phyloP scores from a whole-genome alignment of 768 basidiomycete species.

The Agaricus sinodeliciosus region DNA sequence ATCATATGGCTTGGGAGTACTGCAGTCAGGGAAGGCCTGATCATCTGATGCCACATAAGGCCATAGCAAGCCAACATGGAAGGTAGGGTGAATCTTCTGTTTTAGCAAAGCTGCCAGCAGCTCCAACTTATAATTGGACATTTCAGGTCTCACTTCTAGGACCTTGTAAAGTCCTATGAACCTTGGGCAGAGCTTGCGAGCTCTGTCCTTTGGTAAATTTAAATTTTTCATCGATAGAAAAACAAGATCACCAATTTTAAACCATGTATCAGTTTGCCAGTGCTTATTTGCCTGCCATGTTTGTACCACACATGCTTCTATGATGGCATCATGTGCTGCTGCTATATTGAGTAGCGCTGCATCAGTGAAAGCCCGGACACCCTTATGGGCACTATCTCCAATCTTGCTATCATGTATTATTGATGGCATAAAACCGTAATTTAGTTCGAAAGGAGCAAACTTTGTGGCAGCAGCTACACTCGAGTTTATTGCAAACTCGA shows the following conservation, averaged over 20 bases:
- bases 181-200: constrained; percentile 27
- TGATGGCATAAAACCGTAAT: constrained; percentile 20
- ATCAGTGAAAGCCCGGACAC: constrained; percentile 20
- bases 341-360: constrained; percentile 17
- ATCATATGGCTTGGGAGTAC: constrained; percentile 26
- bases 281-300: constrained; percentile 22
- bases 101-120: constrained; percentile 2
- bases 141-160: constrained; percentile 10
- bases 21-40: constrained; percentile 26
- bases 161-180: constrained; percentile 33
- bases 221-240: constrained; percentile 33
- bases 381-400: constrained; percentile 7
- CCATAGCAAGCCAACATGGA: constrained; percentile 27
- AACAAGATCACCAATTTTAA: constrained; percentile 19
- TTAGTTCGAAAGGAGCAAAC: constrained; percentile 28
- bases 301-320: constrained; percentile 22
- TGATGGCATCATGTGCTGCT: constrained; percentile 28
- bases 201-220: constrained; percentile 17
- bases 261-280: constrained; percentile 11
- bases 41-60: constrained; percentile 23
- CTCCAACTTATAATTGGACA: constrained; percentile 25
- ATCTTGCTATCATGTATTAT: constrained; percentile 4
- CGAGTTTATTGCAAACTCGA: constrained; percentile 30
- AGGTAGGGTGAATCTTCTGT: constrained; percentile 15
- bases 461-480: constrained; percentile 21